These are phyloP conservation scores for Colletotrichum salicis DNA, from an alignment of 2,329 filamentous ascomycete genomes.

Conservation along the genomic window DNA sequence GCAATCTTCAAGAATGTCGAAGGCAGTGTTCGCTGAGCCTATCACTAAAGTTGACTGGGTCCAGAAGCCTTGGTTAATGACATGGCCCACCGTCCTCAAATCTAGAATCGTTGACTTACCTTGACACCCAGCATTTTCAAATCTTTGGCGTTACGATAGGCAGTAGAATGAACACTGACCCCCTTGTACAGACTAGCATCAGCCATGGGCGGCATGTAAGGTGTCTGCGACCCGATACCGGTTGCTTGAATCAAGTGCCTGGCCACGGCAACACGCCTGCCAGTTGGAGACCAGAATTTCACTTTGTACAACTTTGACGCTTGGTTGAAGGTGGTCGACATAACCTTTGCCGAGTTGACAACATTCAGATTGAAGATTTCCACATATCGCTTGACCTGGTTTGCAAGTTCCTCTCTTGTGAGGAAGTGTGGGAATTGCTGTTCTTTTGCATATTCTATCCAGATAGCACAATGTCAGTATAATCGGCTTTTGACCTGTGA, in stretches of 20 bases:
- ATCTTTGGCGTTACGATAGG: neutral
- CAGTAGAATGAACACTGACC: slow-evolving; percentile 4
- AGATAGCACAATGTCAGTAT: neutral
- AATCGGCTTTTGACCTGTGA: too few species aligned
- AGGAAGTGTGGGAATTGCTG: slow-evolving; percentile 36
- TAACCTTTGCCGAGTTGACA: slow-evolving; percentile 42
- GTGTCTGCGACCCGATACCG: slow-evolving; percentile 39
- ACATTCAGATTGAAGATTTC: slow-evolving; percentile 42
- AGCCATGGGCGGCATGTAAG: slow-evolving; percentile 39
- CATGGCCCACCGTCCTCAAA: neutral
- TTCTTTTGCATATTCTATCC: neutral
- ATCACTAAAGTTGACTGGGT: slow-evolving; percentile 44
- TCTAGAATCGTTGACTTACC: neutral
- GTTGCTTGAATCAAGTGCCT: slow-evolving; percentile 44
- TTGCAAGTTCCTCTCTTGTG: slow-evolving; percentile 39
- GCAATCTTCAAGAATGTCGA: slow-evolving; percentile 51
- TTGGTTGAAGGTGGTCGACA: slow-evolving; percentile 41
- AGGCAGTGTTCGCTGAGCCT: slow-evolving; percentile 54
- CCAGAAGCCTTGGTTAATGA: neutral
- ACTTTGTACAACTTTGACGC: slow-evolving; percentile 40
- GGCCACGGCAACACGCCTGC: slow-evolving; percentile 17
- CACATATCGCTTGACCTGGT: slow-evolving; percentile 41
- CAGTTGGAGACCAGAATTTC: slow-evolving; percentile 36
- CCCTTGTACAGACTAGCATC: slow-evolving; percentile 5
- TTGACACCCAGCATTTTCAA: neutral